phyloP scores from a whole-genome alignment of 2,329 filamentous ascomycete genomes.

The Tolypocladium guangdongense region DNA sequence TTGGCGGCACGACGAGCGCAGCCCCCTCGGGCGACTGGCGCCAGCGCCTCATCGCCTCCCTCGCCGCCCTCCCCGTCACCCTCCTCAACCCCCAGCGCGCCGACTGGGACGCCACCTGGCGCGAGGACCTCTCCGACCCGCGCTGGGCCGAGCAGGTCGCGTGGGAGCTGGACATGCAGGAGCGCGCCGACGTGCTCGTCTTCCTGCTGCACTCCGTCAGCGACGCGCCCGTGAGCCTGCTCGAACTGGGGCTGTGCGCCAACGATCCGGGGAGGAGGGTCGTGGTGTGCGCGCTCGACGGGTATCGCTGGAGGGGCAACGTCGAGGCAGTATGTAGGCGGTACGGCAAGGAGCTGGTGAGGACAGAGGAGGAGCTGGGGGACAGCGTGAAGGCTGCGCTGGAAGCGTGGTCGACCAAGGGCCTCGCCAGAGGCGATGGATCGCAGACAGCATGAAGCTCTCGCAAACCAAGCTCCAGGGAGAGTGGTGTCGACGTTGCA shows the following conservation, averaged over 20 bases:
- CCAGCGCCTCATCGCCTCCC: slow-evolving; percentile 23
- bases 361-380: slow-evolving; percentile 29
- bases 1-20: slow-evolving; percentile 45
- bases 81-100: slow-evolving; percentile 45
- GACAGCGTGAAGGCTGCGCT: slow-evolving; percentile 22
- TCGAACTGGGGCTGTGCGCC: slow-evolving; percentile 49
- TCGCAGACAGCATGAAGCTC: not conserved
- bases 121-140: slow-evolving; percentile 33
- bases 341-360: slow-evolving; percentile 32
- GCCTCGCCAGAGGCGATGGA: too few species aligned
- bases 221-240: slow-evolving; percentile 43
- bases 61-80: slow-evolving; percentile 36
- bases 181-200: slow-evolving; percentile 39
- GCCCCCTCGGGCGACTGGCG: slow-evolving; percentile 39
- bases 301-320: slow-evolving; percentile 49
- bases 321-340: slow-evolving; percentile 44
- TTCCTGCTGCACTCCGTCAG: slow-evolving; percentile 45
- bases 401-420: not conserved
- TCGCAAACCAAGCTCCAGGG: not conserved
- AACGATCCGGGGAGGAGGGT: slow-evolving; percentile 23
- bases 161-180: slow-evolving; percentile 51
- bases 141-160: slow-evolving; percentile 42
- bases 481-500: not conserved
- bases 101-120: slow-evolving; percentile 45
- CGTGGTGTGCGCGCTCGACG: slow-evolving; percentile 40